Conservation (phyloP, 306 rosid species). For the Castanea sativa region DNA sequence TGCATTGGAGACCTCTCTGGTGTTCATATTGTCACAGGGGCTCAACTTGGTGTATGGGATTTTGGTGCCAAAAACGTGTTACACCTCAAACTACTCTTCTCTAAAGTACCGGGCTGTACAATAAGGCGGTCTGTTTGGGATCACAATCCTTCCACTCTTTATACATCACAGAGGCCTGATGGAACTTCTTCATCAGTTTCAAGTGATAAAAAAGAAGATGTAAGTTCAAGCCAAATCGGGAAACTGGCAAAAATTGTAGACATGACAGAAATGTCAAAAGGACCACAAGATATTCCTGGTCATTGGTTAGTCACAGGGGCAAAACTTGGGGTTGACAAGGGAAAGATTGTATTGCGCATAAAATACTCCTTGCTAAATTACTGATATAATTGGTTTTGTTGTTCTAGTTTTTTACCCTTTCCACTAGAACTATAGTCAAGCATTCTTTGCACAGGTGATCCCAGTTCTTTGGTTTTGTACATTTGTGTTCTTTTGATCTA, state of each 20-base stretch:
- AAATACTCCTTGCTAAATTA: conserved; percentile 90
- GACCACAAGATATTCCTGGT: conserved; percentile 96
- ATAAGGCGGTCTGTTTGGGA: conserved; percentile 97
- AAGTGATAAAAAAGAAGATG: conserved; percentile 57
- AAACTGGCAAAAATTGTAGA: conserved; percentile 86
- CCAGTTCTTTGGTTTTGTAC: conserved; percentile 47
- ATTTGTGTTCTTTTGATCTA: conserved; percentile 28
- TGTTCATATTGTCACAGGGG: conserved; percentile 93
- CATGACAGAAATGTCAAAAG: conserved; percentile 89
- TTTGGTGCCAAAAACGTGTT: conserved; percentile 92
- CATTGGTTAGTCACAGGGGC: conserved; percentile 99
- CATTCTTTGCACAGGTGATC: conserved; percentile 90
- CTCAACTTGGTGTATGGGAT: conserved; percentile 98
- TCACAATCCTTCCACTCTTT: conserved; percentile 65
- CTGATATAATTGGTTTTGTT: conserved; percentile 37
- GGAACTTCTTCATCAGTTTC: conserved; percentile 71
- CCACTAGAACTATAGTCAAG: conserved; percentile 56
- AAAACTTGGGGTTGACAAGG: conserved; percentile 96
- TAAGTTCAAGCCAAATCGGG: conserved; percentile 50
- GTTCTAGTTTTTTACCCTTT: conserved; percentile 25
- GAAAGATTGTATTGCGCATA: conserved; percentile 78
- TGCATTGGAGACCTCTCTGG: conserved; percentile 96
- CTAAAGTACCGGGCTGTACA: conserved; percentile 93
- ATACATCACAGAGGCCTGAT: conserved; percentile 45
- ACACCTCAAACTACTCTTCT: conserved; percentile 91